Base-by-base conservation (phyloP, 176 grass and related monocot genomes). In the Panicum miliaceum region DNA sequence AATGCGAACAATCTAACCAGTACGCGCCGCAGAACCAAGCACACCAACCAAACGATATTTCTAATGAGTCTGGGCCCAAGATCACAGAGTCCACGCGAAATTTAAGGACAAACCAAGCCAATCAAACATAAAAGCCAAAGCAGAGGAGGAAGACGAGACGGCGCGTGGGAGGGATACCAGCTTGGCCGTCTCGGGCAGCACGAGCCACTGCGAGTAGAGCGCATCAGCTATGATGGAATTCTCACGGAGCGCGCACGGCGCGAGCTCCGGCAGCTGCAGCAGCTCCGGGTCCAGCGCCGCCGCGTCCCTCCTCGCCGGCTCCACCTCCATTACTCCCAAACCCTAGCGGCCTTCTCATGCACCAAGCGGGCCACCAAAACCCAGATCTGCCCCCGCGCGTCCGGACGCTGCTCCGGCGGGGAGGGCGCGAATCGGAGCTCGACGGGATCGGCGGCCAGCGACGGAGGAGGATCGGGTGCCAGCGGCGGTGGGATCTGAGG, bases 201-300 rank as follows among this genome's bases (percentile, higher is more conserved):
- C 84, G 67, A 99, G 97, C 97, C 97, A 99, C 93, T 99, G 97
- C 69, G 76, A 80, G 77, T 92, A 99, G 58, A 99, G 87, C 58
- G 73, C 81, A 12, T 94, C 93, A 27, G 84, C 76, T 46, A 96
- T 86, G 63, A 48, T 73, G 23, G 93, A 88, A 73, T 89, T 99
- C 60, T 96, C 93, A 38, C 89, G 94, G 41, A 99, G 86, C 16
- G 89, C 84, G 16, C 89, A 64, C 14, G 92, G 86, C 50, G 97
- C 92, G 22, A 99, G 82, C 88, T 99, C 97, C 51, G 97, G 71
- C 64, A 99, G 89, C 90, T 94, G 97, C 61, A 99, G 84, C 59
- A 99, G 91, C 86, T 99, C 97, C 71, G 93, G 93, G 91, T 99
- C 93, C 13, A 99, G 91, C 72, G 90, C 76, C n/a, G 93, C 88